Evolutionary conservation across 257 asterid species (phyloP).

Genomic region (Scutellaria baicalensis): DNA sequence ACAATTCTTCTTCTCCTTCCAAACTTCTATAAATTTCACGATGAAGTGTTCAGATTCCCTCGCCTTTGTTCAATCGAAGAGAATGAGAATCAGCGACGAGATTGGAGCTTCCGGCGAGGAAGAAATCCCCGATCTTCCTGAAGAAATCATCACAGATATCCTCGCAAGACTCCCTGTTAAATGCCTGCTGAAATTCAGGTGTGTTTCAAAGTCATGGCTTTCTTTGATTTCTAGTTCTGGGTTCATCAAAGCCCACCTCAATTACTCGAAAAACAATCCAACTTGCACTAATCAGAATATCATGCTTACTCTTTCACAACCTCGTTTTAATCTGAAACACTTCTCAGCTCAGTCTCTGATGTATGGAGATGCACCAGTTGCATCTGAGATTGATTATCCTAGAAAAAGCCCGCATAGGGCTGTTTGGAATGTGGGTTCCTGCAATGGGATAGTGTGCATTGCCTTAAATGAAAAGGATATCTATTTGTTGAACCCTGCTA

Average conservation of each 20-base stretch:
- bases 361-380: constrained; percentile 1
- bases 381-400: constrained; percentile 20
- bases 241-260: constrained; percentile 30
- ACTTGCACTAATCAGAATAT: constrained; percentile 10
- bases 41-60: background rate
- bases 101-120: background rate
- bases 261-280: constrained; percentile 2
- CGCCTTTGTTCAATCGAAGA: background rate
- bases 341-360: constrained; percentile 24
- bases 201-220: constrained; percentile 42
- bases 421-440: constrained; percentile 32
- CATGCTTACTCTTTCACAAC: constrained; percentile 20
- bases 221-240: constrained; percentile 22
- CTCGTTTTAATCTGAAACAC: constrained; percentile 19
- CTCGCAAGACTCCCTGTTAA: constrained; percentile 43
- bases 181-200: constrained; percentile 36
- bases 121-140: constrained; percentile 23
- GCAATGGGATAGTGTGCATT: constrained; percentile 39
- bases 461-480: constrained; percentile 20
- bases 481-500: constrained; percentile 45
- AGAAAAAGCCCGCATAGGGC: background rate
- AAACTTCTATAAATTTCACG: background rate
- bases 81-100: background rate
- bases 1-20: background rate
- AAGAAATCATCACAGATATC: constrained; percentile 38